Evolutionary conservation across 78 protist genomes (phyloP), one percentile per base, ranked within the genome.

Genomic region (Planoprotostelium fungivorum): DNA sequence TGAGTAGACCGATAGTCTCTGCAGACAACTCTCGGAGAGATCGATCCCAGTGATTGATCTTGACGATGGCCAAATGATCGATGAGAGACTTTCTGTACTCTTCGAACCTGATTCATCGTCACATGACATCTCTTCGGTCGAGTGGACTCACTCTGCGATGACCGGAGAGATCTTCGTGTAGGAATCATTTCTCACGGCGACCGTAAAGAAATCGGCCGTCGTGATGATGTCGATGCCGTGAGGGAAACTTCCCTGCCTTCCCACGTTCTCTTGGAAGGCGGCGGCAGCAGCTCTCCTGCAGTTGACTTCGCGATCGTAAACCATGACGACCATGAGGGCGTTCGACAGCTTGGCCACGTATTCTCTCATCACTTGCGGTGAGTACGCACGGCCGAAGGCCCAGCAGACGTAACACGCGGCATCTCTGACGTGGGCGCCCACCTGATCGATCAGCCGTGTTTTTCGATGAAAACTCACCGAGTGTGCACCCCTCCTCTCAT

Each of bases 281-380:
- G 99, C 99, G 0, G 98, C 36, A n/a, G 99, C 99, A 0, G 99
- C 99, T 37, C 99, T 93, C 23, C 99, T 88, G 88, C 97, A 92
- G 93, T 97, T 95, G n/a, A 98, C 91, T 90, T 99, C 94, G 1
- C 96, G 38, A 38, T 93, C 95, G 35, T 83, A 89, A 51, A 95
- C 51, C n/a, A 92, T 38, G 0, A 73, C 84, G 5, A 63, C 83
- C 1, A 97, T 51, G 31, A 97, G 89, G 37, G 87, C 85, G 35
- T 63, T 0, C 1, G 94, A 86, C 31, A 95, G 38, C 0, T 0
- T 29, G 23, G 34, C 10, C 9, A 89, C 83, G 38, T 91, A 93
- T 10, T 83, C 35, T 29, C 28, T 35, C 29, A 96, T 5, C 16
- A 94, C 86, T 0, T 83, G 38, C 35, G 96, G 93, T 5, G 88